A percentile compares a stretch with the other conserved stretches of the same genome.
These are phyloP conservation scores for Solanum boliviense DNA, from an alignment of 257 asterid genomes.

Conservation along the genomic window DNA sequence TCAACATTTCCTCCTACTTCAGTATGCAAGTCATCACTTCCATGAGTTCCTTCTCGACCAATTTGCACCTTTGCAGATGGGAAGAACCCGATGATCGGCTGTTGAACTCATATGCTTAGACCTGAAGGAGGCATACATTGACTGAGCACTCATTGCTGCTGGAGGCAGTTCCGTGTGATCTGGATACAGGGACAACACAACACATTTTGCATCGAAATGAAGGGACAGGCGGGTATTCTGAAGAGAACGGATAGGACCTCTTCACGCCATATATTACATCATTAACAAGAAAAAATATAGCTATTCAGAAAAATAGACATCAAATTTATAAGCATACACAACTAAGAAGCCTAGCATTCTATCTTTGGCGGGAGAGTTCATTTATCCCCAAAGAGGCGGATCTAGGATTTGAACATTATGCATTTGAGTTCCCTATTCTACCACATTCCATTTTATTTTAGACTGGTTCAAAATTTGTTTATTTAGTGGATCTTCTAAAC, in stretches of 20 bases:
- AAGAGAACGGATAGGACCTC: slow-evolving; percentile 25
- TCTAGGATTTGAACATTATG: not conserved
- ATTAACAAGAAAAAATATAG: not conserved
- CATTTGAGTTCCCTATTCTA: not conserved
- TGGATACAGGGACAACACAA: not conserved
- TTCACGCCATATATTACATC: slow-evolving; percentile 15
- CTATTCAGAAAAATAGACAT: not conserved
- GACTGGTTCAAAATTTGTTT: too few species aligned
- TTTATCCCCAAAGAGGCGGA: not conserved
- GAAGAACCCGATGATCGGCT: too few species aligned
- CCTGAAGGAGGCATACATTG: not conserved
- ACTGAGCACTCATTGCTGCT: slow-evolving; percentile 23
- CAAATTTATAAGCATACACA: not conserved
- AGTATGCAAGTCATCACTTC: too few species aligned
- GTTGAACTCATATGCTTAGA: too few species aligned
- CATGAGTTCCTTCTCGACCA: too few species aligned
- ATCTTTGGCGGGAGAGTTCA: not conserved
- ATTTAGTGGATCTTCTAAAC: too few species aligned
- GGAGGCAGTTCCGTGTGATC: slow-evolving; percentile 30
- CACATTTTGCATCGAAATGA: slow-evolving; percentile 11
- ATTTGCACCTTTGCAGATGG: too few species aligned
- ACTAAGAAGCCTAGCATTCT: not conserved
- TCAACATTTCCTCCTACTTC: too few species aligned
- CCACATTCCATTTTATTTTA: too few species aligned
- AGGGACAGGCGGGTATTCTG: slow-evolving; percentile 15